Evolutionary conservation across 306 rosid genomes (phyloP).

Genomic region (Fagus crenata): DNA sequence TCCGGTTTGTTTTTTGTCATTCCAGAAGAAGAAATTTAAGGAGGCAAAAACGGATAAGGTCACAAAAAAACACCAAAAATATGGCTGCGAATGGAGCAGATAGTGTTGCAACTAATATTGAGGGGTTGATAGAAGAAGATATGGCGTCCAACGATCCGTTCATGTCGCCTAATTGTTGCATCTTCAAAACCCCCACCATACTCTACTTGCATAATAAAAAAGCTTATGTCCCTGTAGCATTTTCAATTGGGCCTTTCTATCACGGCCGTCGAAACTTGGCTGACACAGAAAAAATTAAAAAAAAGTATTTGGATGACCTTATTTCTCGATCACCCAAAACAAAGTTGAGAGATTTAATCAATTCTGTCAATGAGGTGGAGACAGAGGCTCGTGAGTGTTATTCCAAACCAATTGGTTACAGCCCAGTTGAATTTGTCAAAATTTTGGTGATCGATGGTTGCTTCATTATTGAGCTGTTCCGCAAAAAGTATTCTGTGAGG

Average conservation of each 20-base stretch:
- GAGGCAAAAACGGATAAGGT: background rate
- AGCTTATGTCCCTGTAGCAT: conserved; percentile 6
- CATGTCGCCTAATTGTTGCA: conserved; percentile 2
- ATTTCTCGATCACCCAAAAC: background rate
- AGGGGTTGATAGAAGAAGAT: background rate
- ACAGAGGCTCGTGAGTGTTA: background rate
- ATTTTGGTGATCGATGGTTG: conserved; percentile 39
- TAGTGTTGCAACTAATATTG: background rate
- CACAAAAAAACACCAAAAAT: background rate
- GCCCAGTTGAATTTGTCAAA: background rate
- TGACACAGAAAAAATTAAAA: conserved; percentile 9
- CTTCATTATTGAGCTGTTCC: conserved; percentile 28
- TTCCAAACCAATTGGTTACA: background rate
- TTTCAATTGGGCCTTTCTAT: conserved; percentile 28
- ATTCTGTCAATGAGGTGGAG: background rate
- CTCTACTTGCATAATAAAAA: background rate
- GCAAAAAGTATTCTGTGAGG: no score
- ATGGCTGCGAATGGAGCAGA: background rate
- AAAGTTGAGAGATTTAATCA: background rate
- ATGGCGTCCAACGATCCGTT: background rate
- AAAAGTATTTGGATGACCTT: conserved; percentile 5
- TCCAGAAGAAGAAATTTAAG: background rate
- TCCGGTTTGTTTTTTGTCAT: background rate
- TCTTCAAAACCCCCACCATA: conserved; percentile 25
- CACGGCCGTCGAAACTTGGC: background rate